A percentile compares a stretch with the other conserved stretches of the same genome.
Conservation (phyloP, 139 green algal species). For the Chlorella sp. region DNA sequence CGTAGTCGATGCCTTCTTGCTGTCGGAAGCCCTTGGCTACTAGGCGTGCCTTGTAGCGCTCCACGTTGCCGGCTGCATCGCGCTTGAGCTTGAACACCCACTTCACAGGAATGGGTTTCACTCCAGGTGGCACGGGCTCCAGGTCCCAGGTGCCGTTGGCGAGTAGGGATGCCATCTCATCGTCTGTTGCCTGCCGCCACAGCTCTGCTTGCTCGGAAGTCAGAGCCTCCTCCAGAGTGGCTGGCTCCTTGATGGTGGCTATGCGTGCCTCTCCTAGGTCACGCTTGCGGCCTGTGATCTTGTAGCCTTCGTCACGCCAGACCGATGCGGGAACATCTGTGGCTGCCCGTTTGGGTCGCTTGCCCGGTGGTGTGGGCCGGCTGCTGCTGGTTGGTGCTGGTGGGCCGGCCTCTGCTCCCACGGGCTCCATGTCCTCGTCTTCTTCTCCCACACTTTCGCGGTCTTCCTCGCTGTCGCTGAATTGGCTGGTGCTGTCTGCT, state of each 20-base stretch:
- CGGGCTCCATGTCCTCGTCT: background rate
- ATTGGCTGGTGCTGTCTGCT: too few relatives aligned
- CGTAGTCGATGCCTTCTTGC: conserved; percentile 49
- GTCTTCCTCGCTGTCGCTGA: too few relatives aligned
- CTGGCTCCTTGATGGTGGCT: background rate
- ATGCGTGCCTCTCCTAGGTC: background rate
- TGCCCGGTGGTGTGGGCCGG: background rate
- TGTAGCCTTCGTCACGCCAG: background rate
- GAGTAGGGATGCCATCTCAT: background rate
- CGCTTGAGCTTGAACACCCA: too few relatives aligned
- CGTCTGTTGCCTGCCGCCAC: conserved; percentile 6
- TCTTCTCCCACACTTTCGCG: too few relatives aligned
- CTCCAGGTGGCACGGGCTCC: background rate
- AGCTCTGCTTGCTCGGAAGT: background rate
- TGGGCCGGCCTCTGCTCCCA: background rate
- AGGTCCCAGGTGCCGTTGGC: background rate
- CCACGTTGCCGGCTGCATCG: background rate
- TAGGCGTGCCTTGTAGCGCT: conserved; percentile 61
- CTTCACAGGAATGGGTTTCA: background rate
- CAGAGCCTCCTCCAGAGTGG: conserved; percentile 1
- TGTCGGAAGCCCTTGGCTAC: conserved; percentile 65
- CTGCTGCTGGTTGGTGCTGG: background rate
- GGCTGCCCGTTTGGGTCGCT: too few relatives aligned
- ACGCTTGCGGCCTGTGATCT: background rate
- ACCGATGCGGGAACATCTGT: conserved; percentile 2